A percentile compares a stretch with the other conserved stretches of the same genome.
phyloP scores from a whole-genome alignment of 2,329 filamentous ascomycete species.

The Escovopsis sp. region DNA sequence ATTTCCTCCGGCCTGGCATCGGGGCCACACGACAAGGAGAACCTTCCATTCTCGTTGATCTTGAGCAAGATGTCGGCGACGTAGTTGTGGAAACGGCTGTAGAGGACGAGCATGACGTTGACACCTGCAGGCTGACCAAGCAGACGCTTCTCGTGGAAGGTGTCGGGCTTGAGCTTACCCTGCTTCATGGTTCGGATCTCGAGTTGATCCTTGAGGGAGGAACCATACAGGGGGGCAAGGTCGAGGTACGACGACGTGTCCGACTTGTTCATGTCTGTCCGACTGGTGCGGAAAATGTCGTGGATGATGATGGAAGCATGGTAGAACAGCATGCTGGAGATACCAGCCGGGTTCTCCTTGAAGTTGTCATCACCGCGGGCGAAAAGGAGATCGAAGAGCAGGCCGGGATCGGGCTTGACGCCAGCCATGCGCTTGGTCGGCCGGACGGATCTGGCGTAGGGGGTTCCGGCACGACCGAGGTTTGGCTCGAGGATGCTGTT shows the following conservation, averaged over 20 bases:
- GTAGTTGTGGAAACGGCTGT: conserved; percentile 57
- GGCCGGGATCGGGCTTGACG: conserved; percentile 47
- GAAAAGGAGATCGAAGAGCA: conserved; percentile 55
- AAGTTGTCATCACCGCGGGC: conserved; percentile 36
- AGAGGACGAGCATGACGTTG: conserved; percentile 53
- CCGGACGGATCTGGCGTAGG: conserved; percentile 39
- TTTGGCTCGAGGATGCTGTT: conserved; percentile 15
- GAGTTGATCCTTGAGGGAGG: conserved; percentile 46
- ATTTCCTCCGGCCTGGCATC: conserved; percentile 15
- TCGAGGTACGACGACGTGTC: conserved; percentile 64
- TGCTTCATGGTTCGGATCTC: conserved; percentile 47
- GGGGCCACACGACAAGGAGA: conserved; percentile 26
- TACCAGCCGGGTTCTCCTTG: conserved; percentile 52
- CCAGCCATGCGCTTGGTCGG: conserved; percentile 41
- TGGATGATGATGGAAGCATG: conserved; percentile 47
- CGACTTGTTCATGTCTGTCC: conserved; percentile 46
- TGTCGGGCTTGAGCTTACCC: conserved; percentile 58
- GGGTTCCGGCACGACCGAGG: conserved; percentile 16
- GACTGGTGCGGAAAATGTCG: conserved; percentile 29
- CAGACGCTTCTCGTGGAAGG: conserved; percentile 50
- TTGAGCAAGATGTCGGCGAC: conserved; percentile 44
- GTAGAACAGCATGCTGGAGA: conserved; percentile 64
- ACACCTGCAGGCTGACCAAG: conserved; percentile 55
- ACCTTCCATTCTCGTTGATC: conserved; percentile 55
- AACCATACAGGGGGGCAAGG: conserved; percentile 58